These are phyloP conservation scores for Pseudogymnoascus sp. DNA, from an alignment of 2,329 filamentous ascomycete species.

Conservation along the genomic window DNA sequence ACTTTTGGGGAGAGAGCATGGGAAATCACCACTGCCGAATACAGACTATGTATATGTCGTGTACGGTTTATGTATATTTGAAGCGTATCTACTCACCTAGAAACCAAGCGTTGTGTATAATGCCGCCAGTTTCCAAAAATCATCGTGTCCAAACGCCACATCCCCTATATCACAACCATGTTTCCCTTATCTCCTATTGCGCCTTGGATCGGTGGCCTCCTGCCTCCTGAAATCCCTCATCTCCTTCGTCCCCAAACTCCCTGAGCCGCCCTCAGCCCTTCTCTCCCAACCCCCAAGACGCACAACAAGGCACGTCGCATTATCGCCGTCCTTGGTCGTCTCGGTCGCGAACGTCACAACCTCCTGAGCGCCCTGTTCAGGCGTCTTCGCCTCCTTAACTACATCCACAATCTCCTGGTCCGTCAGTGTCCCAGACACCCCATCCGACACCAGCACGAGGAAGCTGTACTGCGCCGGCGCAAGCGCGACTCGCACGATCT, in stretches of 20 bases:
- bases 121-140: slow-evolving; percentile 6
- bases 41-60: neutral
- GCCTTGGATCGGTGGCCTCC: slow-evolving; percentile 74
- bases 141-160: neutral
- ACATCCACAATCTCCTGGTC: slow-evolving; percentile 97
- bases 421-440: slow-evolving; percentile 72
- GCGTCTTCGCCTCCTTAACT: slow-evolving; percentile 85
- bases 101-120: neutral
- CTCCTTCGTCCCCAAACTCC: slow-evolving; percentile 87
- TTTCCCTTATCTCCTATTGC: slow-evolving; percentile 34
- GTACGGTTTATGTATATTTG: slow-evolving; percentile 6
- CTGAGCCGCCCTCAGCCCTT: slow-evolving; percentile 73
- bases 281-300: slow-evolving; percentile 62
- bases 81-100: neutral
- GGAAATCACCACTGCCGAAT: neutral
- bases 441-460: slow-evolving; percentile 79
- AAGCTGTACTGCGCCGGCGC: slow-evolving; percentile 81
- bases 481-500: slow-evolving; percentile 72
- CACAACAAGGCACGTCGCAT: slow-evolving; percentile 60
- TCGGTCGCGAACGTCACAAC: slow-evolving; percentile 86
- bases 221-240: slow-evolving; percentile 72
- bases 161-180: neutral
- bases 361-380: slow-evolving; percentile 70
- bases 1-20: neutral
- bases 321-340: slow-evolving; percentile 53